Percentiles rank a stretch among this genome's conserved stretches.
These are phyloP conservation scores for Kwoniella sp. DNA, from an alignment of 768 basidiomycete species.

Conservation along the genomic window DNA sequence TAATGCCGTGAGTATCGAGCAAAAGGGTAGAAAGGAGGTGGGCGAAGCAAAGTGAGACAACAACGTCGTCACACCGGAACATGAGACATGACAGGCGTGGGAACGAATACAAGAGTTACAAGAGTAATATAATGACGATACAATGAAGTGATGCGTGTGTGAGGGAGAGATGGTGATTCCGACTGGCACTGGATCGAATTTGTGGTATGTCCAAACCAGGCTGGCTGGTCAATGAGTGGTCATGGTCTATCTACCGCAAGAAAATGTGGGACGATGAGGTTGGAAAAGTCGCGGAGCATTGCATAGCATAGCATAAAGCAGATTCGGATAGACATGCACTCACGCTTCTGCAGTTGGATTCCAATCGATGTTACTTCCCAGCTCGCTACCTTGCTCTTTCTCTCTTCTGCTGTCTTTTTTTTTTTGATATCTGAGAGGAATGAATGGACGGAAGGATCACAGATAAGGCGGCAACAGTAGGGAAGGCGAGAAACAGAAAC, in stretches of 20 bases:
- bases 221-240: not conserved
- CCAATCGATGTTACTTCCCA: too few relatives aligned
- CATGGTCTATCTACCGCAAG: too few relatives aligned
- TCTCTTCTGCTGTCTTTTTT: too few relatives aligned
- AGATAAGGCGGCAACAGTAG: too few relatives aligned
- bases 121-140: not conserved
- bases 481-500: too few relatives aligned
- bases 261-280: too few relatives aligned
- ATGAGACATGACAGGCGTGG: slow-evolving; percentile 5
- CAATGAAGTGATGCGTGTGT: not conserved
- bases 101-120: not conserved
- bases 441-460: too few relatives aligned
- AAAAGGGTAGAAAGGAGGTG: not conserved
- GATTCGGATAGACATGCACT: too few relatives aligned
- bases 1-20: too few relatives aligned
- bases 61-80: slow-evolving; percentile 2
- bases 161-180: slow-evolving; percentile 3
- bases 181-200: not conserved
- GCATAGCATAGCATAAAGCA: not conserved
- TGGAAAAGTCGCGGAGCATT: not conserved
- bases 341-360: too few relatives aligned
- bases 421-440: too few relatives aligned
- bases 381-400: too few relatives aligned
- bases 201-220: not conserved
- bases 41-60: not conserved